A percentile compares a stretch with the other conserved stretches of the same genome.
These are phyloP conservation scores for Boletus sp. DNA, from an alignment of 1,284 basidiomycete genomes.

Conservation along the genomic window DNA sequence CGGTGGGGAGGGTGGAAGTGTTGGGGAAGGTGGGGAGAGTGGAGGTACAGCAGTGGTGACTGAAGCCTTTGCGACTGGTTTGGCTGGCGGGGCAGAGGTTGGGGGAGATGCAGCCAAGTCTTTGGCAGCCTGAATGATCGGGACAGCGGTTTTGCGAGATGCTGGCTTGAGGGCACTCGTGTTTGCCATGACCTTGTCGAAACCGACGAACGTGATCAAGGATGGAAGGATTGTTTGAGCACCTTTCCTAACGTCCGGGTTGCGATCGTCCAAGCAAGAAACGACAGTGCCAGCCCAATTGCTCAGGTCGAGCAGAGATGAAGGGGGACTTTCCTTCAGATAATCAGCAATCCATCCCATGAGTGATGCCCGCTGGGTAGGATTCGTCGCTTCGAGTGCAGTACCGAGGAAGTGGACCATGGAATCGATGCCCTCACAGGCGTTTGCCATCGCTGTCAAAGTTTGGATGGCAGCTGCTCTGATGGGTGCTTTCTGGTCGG, in stretches of 20 bases:
- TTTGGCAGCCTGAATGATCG: slow-evolving; percentile 81
- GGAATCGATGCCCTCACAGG: slow-evolving; percentile 81
- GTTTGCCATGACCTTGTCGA: slow-evolving; percentile 84
- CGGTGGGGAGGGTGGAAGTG: slow-evolving; percentile 38
- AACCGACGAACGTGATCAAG: slow-evolving; percentile 78
- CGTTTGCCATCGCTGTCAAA: slow-evolving; percentile 80
- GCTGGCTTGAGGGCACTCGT: slow-evolving; percentile 90
- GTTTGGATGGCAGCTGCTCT: slow-evolving; percentile 78
- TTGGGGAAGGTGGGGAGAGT: slow-evolving; percentile 29
- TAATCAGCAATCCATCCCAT: slow-evolving; percentile 84
- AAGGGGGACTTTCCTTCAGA: slow-evolving; percentile 65
- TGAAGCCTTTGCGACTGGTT: slow-evolving; percentile 27
- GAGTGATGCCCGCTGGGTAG: slow-evolving; percentile 82
- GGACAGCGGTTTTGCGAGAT: slow-evolving; percentile 80
- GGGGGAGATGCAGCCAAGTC: slow-evolving; percentile 36
- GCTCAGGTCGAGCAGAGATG: slow-evolving; percentile 68
- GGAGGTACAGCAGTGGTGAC: slow-evolving; percentile 1
- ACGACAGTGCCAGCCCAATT: slow-evolving; percentile 74
- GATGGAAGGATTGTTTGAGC: slow-evolving; percentile 81
- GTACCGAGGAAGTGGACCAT: slow-evolving; percentile 79
- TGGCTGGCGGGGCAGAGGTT: slow-evolving; percentile 24
- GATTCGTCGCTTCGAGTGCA: slow-evolving; percentile 85
- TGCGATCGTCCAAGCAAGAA: slow-evolving; percentile 88
- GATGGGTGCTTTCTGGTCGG: slow-evolving; percentile 92
- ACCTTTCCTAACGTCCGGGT: slow-evolving; percentile 87